A percentile compares a stretch with the other conserved stretches of the same genome.
Conservation (phyloP, 306 rosid species). For the Prunus dulcis region DNA sequence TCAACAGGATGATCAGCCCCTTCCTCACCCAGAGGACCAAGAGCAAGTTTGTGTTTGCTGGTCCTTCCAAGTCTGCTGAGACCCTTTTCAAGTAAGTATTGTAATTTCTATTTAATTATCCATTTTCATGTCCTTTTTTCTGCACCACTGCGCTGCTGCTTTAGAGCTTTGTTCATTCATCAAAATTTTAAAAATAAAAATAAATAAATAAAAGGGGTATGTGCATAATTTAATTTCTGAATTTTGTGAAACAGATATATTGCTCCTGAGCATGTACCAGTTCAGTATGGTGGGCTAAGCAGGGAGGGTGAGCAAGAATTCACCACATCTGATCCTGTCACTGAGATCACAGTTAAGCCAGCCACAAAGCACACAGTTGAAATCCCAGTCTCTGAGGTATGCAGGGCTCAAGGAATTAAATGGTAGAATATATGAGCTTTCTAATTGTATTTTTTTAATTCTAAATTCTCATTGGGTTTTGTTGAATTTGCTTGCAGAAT, state of each 20-base stretch:
- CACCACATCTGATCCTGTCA: constrained; percentile 61
- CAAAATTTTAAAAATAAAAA: too few species aligned
- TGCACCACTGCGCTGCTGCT: neutral
- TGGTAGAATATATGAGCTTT: too few species aligned
- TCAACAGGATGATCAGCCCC: constrained; percentile 48
- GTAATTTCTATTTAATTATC: neutral
- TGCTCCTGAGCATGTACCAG: constrained; percentile 79
- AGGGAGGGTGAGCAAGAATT: constrained; percentile 72
- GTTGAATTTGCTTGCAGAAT: constrained; percentile 41
- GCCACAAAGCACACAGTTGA: constrained; percentile 62
- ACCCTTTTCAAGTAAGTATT: constrained; percentile 65
- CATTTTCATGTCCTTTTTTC: neutral
- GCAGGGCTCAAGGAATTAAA: neutral
- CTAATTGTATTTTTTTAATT: neutral
- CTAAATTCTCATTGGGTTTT: neutral
- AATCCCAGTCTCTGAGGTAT: constrained; percentile 76
- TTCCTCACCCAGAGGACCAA: constrained; percentile 63
- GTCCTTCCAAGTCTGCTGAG: constrained; percentile 72
- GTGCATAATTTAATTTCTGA: neutral
- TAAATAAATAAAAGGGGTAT: neutral
- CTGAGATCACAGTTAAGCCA: constrained; percentile 70
- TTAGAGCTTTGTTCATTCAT: too few species aligned
- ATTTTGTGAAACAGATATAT: constrained; percentile 47
- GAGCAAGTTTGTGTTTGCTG: constrained; percentile 90
- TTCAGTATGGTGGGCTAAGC: constrained; percentile 88